Evolutionary conservation across 352 stramenopile species (phyloP).

Genomic region (Phytophthora sp.): DNA sequence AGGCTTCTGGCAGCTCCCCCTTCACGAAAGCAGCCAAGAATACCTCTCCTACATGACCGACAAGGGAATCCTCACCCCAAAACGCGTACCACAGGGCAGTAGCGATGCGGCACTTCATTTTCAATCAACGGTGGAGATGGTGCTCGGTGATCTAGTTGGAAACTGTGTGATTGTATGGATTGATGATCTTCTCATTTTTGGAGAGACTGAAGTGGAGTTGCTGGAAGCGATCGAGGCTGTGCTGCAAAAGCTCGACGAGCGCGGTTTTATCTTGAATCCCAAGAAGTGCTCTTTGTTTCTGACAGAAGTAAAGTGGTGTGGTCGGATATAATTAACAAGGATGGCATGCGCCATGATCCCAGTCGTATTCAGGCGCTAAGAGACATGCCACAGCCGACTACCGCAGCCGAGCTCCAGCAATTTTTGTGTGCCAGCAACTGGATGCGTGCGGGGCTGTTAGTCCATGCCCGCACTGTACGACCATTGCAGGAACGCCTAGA

Average conservation of each 20-base stretch:
- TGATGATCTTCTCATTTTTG: no score
- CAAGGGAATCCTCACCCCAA: background rate
- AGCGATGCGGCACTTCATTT: background rate
- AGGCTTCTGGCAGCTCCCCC: background rate
- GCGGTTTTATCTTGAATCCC: background rate
- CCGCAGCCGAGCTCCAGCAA: background rate
- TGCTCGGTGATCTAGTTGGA: background rate
- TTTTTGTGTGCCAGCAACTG: background rate
- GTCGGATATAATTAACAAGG: background rate
- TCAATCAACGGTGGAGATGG: background rate
- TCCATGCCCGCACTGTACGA: no score
- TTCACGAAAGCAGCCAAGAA: background rate
- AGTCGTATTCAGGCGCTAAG: background rate
- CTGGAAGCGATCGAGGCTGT: background rate
- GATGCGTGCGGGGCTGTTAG: no score
- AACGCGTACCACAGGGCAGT: background rate
- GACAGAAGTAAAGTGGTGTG: background rate
- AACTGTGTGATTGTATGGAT: no score
- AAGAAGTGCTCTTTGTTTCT: background rate
- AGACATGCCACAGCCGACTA: background rate
- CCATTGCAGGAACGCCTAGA: no score
- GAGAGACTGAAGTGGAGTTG: background rate
- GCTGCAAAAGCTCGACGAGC: background rate
- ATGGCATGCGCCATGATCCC: background rate
- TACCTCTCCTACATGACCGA: constrained; percentile 1